phyloP scores from a whole-genome alignment of 2,329 filamentous ascomycete genomes.

The Clarireedia monteithiana region DNA sequence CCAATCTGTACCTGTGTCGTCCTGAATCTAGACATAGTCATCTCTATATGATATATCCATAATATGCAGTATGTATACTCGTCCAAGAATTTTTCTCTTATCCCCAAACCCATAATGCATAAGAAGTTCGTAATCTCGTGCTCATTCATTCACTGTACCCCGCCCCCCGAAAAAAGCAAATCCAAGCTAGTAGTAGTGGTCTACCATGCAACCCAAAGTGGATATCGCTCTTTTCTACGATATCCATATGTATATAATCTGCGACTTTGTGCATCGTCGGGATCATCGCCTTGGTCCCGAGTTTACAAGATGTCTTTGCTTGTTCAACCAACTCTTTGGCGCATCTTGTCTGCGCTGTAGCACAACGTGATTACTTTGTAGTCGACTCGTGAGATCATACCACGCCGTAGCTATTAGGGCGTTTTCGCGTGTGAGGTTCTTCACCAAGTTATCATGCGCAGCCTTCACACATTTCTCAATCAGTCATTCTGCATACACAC shows the following conservation, averaged over 20 bases:
- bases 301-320: constrained; percentile 67
- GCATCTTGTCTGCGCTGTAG: constrained; percentile 67
- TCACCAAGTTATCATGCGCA: constrained; percentile 26
- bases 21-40: constrained; percentile 3
- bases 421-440: constrained; percentile 69
- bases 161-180: background rate
- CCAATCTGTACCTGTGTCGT: constrained; percentile 2
- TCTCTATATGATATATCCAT: constrained; percentile 9
- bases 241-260: background rate
- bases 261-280: background rate
- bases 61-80: constrained; percentile 3
- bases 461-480: constrained; percentile 19
- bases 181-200: background rate
- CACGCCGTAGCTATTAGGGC: constrained; percentile 74
- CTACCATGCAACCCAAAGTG: background rate
- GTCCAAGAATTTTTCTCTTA: background rate
- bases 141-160: background rate
- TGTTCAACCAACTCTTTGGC: constrained; percentile 77
- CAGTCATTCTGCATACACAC: constrained; percentile 9
- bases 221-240: background rate
- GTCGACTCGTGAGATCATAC: constrained; percentile 71
- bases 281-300: constrained; percentile 25
- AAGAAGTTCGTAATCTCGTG: constrained; percentile 6
- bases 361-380: constrained; percentile 78
- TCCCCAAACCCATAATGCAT: background rate